These are phyloP conservation scores for Hansenula sp. DNA, from an alignment of 1,139 yeast species.

Conservation along the genomic window DNA sequence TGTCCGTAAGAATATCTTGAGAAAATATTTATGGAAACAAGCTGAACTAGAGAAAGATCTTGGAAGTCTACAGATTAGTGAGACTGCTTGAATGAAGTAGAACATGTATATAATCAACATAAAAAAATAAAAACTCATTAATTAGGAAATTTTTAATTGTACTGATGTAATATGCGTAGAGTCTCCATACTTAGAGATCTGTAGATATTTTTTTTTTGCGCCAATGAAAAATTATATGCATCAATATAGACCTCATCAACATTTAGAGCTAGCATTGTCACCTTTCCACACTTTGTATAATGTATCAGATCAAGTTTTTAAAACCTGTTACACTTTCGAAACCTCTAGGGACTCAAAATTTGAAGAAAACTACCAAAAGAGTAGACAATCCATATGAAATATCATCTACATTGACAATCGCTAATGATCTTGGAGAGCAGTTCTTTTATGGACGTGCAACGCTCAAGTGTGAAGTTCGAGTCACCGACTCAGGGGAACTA, in stretches of 20 bases:
- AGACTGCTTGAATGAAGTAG: too few relatives aligned
- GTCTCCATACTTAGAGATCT: too few relatives aligned
- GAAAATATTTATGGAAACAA: conserved; percentile 38
- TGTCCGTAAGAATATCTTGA: conserved; percentile 47
- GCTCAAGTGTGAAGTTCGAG: conserved; percentile 3
- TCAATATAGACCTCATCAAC: too few relatives aligned
- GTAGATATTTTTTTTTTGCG: too few relatives aligned
- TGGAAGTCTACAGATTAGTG: too few relatives aligned
- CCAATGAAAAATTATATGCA: too few relatives aligned
- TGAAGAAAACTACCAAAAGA: conserved; percentile 5
- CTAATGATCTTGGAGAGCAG: conserved; percentile 25
- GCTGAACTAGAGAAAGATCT: conserved; percentile 1
- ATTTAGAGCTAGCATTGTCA: too few relatives aligned
- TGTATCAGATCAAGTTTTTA: conserved; percentile 24
- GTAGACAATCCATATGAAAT: conserved; percentile 11
- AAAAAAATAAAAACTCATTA: too few relatives aligned
- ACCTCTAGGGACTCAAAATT: not conserved
- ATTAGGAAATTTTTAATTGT: too few relatives aligned
- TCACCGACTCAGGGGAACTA: not conserved
- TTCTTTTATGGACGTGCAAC: conserved; percentile 20
- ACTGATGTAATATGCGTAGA: too few relatives aligned
- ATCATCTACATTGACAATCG: conserved; percentile 18
- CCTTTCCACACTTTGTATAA: conserved; percentile 1
- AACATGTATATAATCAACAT: too few relatives aligned
- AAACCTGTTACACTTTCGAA: conserved; percentile 16